Conservation (phyloP, 768 basidiomycete genomes). For the Leccinellum rugosiceps region DNA sequence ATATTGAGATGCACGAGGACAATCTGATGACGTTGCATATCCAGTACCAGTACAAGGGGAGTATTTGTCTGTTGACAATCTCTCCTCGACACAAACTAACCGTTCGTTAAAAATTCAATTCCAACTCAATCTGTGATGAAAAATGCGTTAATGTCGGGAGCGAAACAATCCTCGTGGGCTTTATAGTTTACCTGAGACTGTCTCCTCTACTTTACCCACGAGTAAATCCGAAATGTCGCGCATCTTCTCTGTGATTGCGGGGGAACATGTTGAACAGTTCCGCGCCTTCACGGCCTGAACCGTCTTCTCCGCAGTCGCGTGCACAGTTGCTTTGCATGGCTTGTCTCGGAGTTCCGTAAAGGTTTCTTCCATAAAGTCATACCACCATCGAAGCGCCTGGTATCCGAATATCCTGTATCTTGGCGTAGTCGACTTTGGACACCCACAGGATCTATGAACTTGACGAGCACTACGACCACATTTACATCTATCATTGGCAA, state of each 20-base stretch:
- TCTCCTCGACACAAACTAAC: background rate
- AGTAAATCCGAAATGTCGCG: slow-evolving; percentile 8
- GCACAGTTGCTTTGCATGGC: slow-evolving; percentile 15
- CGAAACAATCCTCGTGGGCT: background rate
- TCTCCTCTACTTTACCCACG: slow-evolving; percentile 11
- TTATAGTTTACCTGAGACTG: slow-evolving; percentile 3
- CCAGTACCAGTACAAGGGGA: background rate
- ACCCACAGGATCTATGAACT: background rate
- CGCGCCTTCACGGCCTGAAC: background rate
- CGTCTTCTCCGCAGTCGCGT: background rate
- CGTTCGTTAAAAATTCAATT: background rate
- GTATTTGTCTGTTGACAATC: background rate
- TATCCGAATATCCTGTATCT: background rate
- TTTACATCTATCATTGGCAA: too few species aligned
- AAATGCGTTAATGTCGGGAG: background rate
- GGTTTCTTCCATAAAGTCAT: slow-evolving; percentile 7
- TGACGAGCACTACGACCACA: too few species aligned
- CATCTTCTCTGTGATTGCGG: slow-evolving; percentile 10
- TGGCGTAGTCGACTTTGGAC: background rate
- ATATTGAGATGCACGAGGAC: too few species aligned
- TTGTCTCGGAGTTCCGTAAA: slow-evolving; percentile 15
- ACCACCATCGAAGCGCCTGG: slow-evolving; percentile 16
- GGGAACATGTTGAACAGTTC: background rate
- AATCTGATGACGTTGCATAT: background rate
- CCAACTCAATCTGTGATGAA: slow-evolving; percentile 2